Conservation (phyloP, 106 monocot genomes). For the Apostasia shenzhenica region DNA sequence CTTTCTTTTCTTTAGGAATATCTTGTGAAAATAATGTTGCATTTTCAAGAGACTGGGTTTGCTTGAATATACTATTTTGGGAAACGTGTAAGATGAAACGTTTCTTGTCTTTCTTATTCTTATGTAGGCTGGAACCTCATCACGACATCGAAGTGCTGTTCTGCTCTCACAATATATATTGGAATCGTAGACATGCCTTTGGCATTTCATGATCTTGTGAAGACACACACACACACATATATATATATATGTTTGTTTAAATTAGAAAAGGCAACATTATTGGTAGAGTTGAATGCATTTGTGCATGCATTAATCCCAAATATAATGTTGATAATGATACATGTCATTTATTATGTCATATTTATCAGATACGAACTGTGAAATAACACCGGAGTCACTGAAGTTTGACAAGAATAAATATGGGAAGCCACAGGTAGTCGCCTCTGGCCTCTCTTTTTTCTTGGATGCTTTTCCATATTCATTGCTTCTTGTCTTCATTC, state of each 20-base stretch:
- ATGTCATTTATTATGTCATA: neutral
- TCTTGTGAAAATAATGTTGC: no score
- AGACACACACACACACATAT: neutral
- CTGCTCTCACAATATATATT: no score
- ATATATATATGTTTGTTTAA: neutral
- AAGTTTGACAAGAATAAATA: slow-evolving; percentile 69
- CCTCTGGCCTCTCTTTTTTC: neutral
- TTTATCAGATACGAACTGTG: slow-evolving; percentile 53
- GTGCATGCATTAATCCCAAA: no score
- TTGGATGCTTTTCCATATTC: neutral
- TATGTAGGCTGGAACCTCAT: no score
- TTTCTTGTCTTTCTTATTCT: no score
- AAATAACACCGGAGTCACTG: slow-evolving; percentile 47
- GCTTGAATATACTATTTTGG: no score
- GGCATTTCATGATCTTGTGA: neutral
- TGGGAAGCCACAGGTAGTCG: slow-evolving; percentile 91
- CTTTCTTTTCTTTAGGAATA: no score
- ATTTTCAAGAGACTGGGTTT: no score
- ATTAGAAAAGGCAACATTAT: neutral
- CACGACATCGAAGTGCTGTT: no score
- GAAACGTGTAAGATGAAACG: no score
- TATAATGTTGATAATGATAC: no score
- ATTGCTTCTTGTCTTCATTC: neutral
- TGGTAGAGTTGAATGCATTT: neutral
- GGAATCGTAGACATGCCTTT: neutral